Evolutionary conservation across 1,284 basidiomycete genomes (phyloP).

Genomic region (Austroboletus rostrupii): DNA sequence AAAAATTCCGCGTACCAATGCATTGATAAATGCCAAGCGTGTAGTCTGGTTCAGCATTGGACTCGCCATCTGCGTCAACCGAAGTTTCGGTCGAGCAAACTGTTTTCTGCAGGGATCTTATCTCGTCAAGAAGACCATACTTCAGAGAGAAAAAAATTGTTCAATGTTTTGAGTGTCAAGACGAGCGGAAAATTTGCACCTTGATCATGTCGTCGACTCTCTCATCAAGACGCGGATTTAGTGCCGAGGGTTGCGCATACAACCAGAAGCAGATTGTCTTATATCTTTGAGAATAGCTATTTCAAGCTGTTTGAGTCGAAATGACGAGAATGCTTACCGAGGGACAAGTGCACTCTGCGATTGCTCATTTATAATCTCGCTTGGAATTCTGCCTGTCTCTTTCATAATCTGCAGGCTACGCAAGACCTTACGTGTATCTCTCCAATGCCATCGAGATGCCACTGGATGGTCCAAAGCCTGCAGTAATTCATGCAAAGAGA

Average conservation of each 20-base stretch:
- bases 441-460: slow-evolving; percentile 92
- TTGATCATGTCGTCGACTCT: slow-evolving; percentile 90
- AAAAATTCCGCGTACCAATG: slow-evolving; percentile 58
- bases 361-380: slow-evolving; percentile 68
- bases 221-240: slow-evolving; percentile 70
- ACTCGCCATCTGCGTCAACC: background rate
- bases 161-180: slow-evolving; percentile 1
- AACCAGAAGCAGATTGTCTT: slow-evolving; percentile 90
- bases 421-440: slow-evolving; percentile 86
- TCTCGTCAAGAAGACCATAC: slow-evolving; percentile 85
- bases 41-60: slow-evolving; percentile 43
- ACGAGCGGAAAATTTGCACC: slow-evolving; percentile 37
- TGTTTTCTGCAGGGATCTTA: slow-evolving; percentile 49
- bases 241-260: slow-evolving; percentile 65
- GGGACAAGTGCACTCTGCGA: slow-evolving; percentile 43
- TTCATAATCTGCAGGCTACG: slow-evolving; percentile 79
- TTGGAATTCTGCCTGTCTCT: slow-evolving; percentile 64
- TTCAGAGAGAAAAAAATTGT: slow-evolving; percentile 30
- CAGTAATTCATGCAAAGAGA: slow-evolving; percentile 67
- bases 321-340: slow-evolving; percentile 37
- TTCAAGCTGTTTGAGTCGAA: background rate
- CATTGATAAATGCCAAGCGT: slow-evolving; percentile 90
- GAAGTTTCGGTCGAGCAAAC: slow-evolving; percentile 18
- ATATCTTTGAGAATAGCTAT: slow-evolving; percentile 48
- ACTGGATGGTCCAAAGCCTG: slow-evolving; percentile 70